phyloP scores from a whole-genome alignment of 371 early-diverging fungal species.

The Saksenaea oblongispora region DNA sequence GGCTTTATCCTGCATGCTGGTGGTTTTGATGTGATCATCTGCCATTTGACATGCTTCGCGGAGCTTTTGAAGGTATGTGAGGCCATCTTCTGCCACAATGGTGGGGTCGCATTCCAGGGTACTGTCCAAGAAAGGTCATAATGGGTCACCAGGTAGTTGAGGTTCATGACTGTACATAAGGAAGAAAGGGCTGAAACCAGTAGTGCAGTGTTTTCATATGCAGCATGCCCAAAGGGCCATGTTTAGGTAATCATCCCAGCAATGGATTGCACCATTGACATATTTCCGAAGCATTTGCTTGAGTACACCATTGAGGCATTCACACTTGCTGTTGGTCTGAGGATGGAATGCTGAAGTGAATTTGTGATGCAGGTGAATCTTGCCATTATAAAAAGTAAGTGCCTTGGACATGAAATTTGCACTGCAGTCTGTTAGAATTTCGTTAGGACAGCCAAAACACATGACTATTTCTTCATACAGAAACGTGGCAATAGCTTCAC shows the following conservation, averaged over 20 bases:
- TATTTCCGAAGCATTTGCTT: neutral
- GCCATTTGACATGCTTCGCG: too few relatives aligned
- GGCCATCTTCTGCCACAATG: too few relatives aligned
- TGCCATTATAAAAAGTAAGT: slow-evolving; percentile 12
- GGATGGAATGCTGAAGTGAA: slow-evolving; percentile 25
- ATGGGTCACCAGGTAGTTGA: neutral
- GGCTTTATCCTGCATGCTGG: too few relatives aligned
- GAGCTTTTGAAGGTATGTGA: too few relatives aligned
- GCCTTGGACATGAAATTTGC: slow-evolving; percentile 26
- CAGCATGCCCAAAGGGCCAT: slow-evolving; percentile 8
- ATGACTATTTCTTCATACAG: too few relatives aligned
- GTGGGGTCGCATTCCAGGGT: too few relatives aligned
- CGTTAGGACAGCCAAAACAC: slow-evolving; percentile 29
- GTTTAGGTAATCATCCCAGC: slow-evolving; percentile 18
- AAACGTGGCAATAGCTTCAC: slow-evolving; percentile 33
- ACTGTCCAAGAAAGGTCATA: too few relatives aligned
- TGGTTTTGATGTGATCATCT: too few relatives aligned
- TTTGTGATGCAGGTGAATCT: slow-evolving; percentile 13
- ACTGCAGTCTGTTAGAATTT: slow-evolving; percentile 42
- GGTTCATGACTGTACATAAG: too few relatives aligned
- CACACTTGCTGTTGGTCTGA: slow-evolving; percentile 21
- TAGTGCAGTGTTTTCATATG: neutral
- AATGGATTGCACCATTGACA: slow-evolving; percentile 19
- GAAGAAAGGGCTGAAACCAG: too few relatives aligned
- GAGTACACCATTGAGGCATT: slow-evolving; percentile 7